phyloP scores from a whole-genome alignment of 257 asterid species.

The Penstemon eatonii region DNA sequence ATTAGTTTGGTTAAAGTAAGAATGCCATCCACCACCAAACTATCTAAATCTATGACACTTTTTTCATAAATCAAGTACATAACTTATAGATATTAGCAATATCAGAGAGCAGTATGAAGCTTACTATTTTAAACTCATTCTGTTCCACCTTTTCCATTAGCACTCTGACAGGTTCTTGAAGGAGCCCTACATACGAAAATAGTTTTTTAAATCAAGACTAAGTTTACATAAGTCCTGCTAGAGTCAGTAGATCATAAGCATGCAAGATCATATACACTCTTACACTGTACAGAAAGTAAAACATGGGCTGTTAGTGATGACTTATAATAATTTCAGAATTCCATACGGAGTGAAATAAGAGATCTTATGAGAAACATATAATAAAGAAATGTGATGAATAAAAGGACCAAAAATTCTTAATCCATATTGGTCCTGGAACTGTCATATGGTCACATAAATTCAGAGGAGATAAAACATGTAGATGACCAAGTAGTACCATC shows the following conservation, averaged over 20 bases:
- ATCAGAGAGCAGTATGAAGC: constrained; percentile 24
- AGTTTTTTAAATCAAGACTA: constrained; percentile 8
- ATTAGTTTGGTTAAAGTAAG: background rate
- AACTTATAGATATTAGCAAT: constrained; percentile 2
- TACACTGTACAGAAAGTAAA: constrained; percentile 22
- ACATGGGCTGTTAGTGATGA: constrained; percentile 6
- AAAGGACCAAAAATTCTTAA: constrained; percentile 17
- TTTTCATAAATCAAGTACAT: background rate
- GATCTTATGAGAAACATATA: background rate
- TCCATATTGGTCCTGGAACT: constrained; percentile 2
- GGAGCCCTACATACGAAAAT: constrained; percentile 61
- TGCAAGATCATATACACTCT: constrained; percentile 16
- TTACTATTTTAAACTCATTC: constrained; percentile 70
- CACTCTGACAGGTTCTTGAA: constrained; percentile 73
- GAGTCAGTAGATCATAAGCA: constrained; percentile 21
- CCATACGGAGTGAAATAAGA: background rate
- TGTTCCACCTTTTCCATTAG: constrained; percentile 80
- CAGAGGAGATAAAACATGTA: background rate
- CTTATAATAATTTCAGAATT: constrained; percentile 16
- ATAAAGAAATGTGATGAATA: background rate
- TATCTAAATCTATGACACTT: background rate
- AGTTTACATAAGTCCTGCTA: background rate
- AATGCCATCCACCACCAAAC: background rate
- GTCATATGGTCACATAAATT: background rate
- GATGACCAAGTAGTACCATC: background rate